phyloP scores from a whole-genome alignment of 2,329 filamentous ascomycete genomes.

The Diaporthe sp. region DNA sequence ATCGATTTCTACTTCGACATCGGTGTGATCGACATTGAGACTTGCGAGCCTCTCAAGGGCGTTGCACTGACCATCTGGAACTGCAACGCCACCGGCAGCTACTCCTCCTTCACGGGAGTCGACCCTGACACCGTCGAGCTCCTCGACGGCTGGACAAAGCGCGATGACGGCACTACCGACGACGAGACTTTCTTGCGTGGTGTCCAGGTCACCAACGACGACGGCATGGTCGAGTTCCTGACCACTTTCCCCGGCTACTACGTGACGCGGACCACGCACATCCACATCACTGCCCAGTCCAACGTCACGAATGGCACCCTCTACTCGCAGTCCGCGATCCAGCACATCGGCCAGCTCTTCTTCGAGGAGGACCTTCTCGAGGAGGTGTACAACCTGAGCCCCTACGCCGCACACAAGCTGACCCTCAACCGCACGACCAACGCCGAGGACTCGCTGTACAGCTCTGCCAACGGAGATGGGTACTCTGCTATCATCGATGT shows the following conservation, averaged over 20 bases:
- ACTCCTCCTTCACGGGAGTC: conserved; percentile 51
- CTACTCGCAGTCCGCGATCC: conserved; percentile 18
- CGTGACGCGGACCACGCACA: conserved; percentile 55
- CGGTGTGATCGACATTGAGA: conserved; percentile 57
- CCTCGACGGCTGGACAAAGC: conserved; percentile 48
- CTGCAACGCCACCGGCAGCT: conserved; percentile 58
- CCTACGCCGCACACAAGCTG: conserved; percentile 57
- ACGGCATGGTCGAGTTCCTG: conserved; percentile 58
- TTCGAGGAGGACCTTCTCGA: conserved; percentile 69
- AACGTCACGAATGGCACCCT: background rate
- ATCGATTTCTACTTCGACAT: conserved; percentile 57
- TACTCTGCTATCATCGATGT: conserved; percentile 66
- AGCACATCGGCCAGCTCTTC: conserved; percentile 72
- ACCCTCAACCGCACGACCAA: conserved; percentile 59
- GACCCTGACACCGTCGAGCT: conserved; percentile 35
- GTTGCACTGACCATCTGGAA: conserved; percentile 48
- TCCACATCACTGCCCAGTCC: conserved; percentile 47
- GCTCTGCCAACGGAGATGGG: conserved; percentile 59
- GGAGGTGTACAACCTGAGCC: conserved; percentile 60
- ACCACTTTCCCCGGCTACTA: conserved; percentile 62
- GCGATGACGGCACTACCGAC: conserved; percentile 48
- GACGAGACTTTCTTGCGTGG: conserved; percentile 60
- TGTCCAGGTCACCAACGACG: conserved; percentile 56
- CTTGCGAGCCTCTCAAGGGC: conserved; percentile 55
- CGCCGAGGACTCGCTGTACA: conserved; percentile 50